Base-by-base conservation (phyloP, 768 basidiomycete species). In the Lepiota venenata region DNA sequence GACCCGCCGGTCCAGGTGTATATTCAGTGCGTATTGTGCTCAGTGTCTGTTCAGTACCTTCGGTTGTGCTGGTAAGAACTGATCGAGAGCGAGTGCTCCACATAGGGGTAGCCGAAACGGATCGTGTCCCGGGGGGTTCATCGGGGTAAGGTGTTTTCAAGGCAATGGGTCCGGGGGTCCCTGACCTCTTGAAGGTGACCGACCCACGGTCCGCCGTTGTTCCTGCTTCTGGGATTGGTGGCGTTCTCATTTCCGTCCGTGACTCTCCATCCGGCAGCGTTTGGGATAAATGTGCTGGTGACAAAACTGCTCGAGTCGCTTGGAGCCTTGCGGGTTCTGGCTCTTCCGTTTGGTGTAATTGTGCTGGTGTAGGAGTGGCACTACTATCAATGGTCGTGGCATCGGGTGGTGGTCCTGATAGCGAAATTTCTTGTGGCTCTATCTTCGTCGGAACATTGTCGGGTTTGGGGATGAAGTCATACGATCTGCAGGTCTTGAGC, bases 11-110 rank as follows among this genome's bases (percentile, higher is more conserved):
- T 12, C 45, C 49, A 14, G 50, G 51, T 3, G 45, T 48, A 16
- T 51, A 40, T 27, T 53, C 47, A 12, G 46, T 25, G 18, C 48
- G 47, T 38, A 47, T 22, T 27, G 60, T 46, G 10, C 51, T 56
- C 6, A 29, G 47, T 18, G 46, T 29, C 3, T 47, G 57, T 12
- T 58, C 49, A 12, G 52, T 38, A 21, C 56, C 44, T 47, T 56
- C 50, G 1, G 60, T 54, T 9, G 40, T 55, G n/a, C 54, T 25
- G 1, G 56, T 56, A 32, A 55, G 52, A 7, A 27, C 15, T n/a
- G 48, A 50, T 27, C 32, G 29, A 2, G 46, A 42, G 14, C 44
- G 52, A n/a, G 16, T n/a, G 5, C 27, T 39, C 46, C 46, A 47
- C 32, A 46, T 40, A 1, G 52, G 37, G 15, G 45, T 20, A 12